Evolutionary conservation across 2,329 filamentous ascomycete genomes (phyloP), one percentile per base, ranked within the genome.

Genomic region (Rugonectria rugulosa): DNA sequence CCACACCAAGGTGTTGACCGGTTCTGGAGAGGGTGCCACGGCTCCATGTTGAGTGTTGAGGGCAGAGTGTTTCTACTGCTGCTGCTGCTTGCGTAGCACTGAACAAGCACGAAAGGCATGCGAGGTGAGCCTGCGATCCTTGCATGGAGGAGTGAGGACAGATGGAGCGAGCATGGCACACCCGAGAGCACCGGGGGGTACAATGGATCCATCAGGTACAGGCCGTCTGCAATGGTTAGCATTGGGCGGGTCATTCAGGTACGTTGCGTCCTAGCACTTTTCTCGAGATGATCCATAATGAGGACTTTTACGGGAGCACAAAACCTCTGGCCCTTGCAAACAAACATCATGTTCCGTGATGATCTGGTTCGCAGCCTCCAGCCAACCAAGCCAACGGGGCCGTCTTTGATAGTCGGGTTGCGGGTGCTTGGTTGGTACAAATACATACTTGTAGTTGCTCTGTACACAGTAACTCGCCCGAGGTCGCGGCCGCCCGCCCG

Each of bases 191-290:
- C 57, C 43, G 37, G 46, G 42, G 55, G 58, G n/a, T n/a, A 54
- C 59, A 64, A 62, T 37, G 38, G 60, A 61, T 60, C 72, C 68
- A 71, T 68, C 71, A 73, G 71, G 71, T 69, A 73, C 71, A 72
- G 68, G 70, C 72, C 70, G 72, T 69, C 71, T 72, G 69, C 70
- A 57, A 70, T 64, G 53, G 40, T 69, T 67, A 66, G 69, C 67
- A 69, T 61, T 65, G 64, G 63, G 66, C 60, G 67, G 29, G 69
- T 64, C 69, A 72, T 20, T 20, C 37, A 40, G 37, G 37, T 40
- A 38, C 36, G 70, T 69, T 70, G 70, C 69, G 70, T 66, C 68
- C 68, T 67, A 64, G 59, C 61, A 61, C 40, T 60, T 64, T 68
- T 62, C 66, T 63, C 64, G 64, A 67, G 59, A 51, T 59, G 63